These are phyloP conservation scores for Neofusicoccum cordaticola DNA, from an alignment of 2,329 filamentous ascomycete genomes.

Conservation along the genomic window DNA sequence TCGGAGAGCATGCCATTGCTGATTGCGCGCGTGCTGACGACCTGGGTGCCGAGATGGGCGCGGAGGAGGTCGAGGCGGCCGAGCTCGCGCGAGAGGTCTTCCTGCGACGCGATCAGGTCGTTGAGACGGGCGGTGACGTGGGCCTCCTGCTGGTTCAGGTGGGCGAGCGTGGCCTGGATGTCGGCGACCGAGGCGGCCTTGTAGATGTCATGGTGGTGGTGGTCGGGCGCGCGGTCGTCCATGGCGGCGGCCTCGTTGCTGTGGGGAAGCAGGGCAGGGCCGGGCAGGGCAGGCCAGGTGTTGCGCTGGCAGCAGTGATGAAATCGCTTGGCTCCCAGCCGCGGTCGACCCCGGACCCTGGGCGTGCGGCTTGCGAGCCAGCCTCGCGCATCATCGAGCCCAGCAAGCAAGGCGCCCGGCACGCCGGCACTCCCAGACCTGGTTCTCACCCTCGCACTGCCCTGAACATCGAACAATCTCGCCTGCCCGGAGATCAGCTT, in stretches of 20 bases:
- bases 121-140: conserved; percentile 72
- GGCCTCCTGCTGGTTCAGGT: conserved; percentile 73
- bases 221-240: background rate
- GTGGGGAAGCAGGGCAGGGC: background rate
- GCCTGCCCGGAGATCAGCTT: background rate
- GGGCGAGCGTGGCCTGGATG: conserved; percentile 72
- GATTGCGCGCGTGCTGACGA: conserved; percentile 76
- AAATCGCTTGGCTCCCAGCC: background rate
- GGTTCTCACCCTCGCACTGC: background rate
- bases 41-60: conserved; percentile 82
- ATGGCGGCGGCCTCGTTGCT: conserved; percentile 5
- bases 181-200: conserved; percentile 73
- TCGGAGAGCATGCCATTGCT: conserved; percentile 87
- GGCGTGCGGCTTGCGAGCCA: background rate
- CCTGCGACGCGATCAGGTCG: conserved; percentile 74
- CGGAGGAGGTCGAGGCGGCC: conserved; percentile 84
- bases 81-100: conserved; percentile 82
- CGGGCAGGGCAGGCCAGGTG: conserved; percentile 1
- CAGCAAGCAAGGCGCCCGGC: background rate
- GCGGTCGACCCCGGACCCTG: background rate
- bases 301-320: background rate
- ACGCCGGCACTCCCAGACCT: background rate
- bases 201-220: conserved; percentile 41
- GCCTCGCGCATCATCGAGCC: background rate
- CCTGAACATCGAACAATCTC: background rate